Base-by-base conservation (phyloP, 2,329 filamentous ascomycete genomes). In the Amylocarpus encephaloides region DNA sequence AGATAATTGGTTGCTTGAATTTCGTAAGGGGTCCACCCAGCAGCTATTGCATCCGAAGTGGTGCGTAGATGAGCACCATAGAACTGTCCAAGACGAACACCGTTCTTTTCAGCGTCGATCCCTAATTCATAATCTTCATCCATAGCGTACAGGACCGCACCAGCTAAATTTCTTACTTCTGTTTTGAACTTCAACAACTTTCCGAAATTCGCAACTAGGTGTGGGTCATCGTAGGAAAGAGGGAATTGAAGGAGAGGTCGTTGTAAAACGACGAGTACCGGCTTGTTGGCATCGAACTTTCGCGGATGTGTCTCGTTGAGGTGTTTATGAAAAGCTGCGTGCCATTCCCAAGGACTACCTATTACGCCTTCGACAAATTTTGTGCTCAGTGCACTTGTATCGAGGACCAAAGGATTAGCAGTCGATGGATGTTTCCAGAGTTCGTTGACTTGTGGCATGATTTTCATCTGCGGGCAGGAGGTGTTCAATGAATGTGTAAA, bases 31-130 rank as follows among this genome's bases (percentile, higher is more conserved):
- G 65, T 56, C 65, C 66, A 70, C 26, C 63, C 62, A 15, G 62
- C 64, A 11, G 54, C 58, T 18, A 50, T 48, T 1, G 69, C 68
- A 46, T 71, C 69, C 4, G 48, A 51, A n/a, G 64, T 67, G 1
- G 67, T 68, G 16, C 67, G 61, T 30, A 73, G 51, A 53, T 71
- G 66, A 0, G 65, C 70, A 16, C 69, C 70, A 38, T 68, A 67
- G 50, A 68, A 72, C 6, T 61, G 63, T 1, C 40, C 35, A 2
- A 16, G 18, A 9, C 47, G 55, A 2, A 66, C 61, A 11, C 68
- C 60, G 0, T 58, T 46, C 3, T 56, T 49, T 6, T 55, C 53
- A 10, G 67, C 57, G 36, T 66, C 58, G 43, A 67, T 54, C 11
- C 58, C 45, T 5, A 65, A 47, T 5, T 50, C 51, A 48, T 60